Conservation (phyloP, 768 basidiomycete genomes). For the Cyathus striatus region DNA sequence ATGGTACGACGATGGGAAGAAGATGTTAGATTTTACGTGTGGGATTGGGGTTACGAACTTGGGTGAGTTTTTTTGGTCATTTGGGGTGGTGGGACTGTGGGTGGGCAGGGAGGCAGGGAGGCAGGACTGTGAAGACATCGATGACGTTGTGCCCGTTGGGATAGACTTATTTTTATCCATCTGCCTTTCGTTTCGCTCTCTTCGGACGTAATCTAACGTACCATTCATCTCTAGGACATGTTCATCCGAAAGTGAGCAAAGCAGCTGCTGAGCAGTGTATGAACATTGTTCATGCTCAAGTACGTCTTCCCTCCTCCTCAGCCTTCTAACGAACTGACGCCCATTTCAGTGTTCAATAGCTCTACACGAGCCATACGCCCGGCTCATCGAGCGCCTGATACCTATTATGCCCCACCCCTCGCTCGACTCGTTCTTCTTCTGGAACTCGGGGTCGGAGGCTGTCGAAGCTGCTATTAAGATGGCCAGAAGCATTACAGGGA, state of each 20-base stretch:
- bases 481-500: slow-evolving; percentile 69
- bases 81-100: neutral
- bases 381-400: slow-evolving; percentile 79
- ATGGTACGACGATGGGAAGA: slow-evolving; percentile 64
- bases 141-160: no score
- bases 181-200: no score
- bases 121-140: no score
- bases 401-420: slow-evolving; percentile 89
- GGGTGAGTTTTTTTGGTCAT: slow-evolving; percentile 36
- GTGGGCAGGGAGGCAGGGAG: no score
- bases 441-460: slow-evolving; percentile 95
- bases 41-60: slow-evolving; percentile 88
- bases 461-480: slow-evolving; percentile 89
- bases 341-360: slow-evolving; percentile 75
- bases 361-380: slow-evolving; percentile 81
- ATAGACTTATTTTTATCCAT: no score
- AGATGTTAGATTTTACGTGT: slow-evolving; percentile 78
- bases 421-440: slow-evolving; percentile 94
- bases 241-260: slow-evolving; percentile 79
- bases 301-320: slow-evolving; percentile 20
- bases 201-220: no score
- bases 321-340: neutral
- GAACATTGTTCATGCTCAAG: slow-evolving; percentile 75
- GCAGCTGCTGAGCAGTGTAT: slow-evolving; percentile 88
- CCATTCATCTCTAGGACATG: slow-evolving; percentile 55